These are phyloP conservation scores for Leucocoprinus leucothites DNA, from an alignment of 768 basidiomycete genomes.

Conservation along the genomic window DNA sequence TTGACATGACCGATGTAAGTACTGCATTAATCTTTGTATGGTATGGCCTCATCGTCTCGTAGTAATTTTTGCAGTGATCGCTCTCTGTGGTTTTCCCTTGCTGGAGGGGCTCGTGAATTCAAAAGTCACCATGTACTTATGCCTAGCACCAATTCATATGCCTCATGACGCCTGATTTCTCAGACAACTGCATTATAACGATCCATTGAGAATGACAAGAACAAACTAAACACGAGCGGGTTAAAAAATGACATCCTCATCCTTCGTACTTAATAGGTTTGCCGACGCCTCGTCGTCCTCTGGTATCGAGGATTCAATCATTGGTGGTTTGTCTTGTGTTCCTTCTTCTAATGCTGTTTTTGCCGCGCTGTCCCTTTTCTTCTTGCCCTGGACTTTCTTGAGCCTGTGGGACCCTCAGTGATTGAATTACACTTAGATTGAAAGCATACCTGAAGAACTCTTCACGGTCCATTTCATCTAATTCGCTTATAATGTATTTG, in stretches of 20 bases:
- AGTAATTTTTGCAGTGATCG: constrained; percentile 32
- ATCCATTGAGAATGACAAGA: not conserved
- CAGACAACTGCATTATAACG: not conserved
- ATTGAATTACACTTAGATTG: not conserved
- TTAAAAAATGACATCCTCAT: constrained; percentile 93
- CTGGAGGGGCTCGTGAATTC: constrained; percentile 27
- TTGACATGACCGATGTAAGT: constrained; percentile 81
- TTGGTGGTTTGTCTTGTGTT: constrained; percentile 25
- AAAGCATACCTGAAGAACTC: constrained; percentile 79
- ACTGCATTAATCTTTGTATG: not conserved
- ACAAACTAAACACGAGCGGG: not conserved
- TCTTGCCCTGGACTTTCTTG: constrained; percentile 97
- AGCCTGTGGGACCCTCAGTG: constrained; percentile 45
- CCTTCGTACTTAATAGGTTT: constrained; percentile 80
- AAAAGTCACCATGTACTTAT: constrained; percentile 72
- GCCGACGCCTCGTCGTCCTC: constrained; percentile 26
- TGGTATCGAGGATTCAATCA: constrained; percentile 26
- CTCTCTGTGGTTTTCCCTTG: constrained; percentile 20
- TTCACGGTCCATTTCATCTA: constrained; percentile 98
- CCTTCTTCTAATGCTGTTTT: constrained; percentile 20
- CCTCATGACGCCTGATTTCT: constrained; percentile 32
- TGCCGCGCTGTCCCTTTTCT: constrained; percentile 74
- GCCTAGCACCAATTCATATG: constrained; percentile 54
- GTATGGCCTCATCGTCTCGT: constrained; percentile 10
- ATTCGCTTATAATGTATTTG: constrained; percentile 94